These are phyloP conservation scores for Thelonectria discophora DNA, from an alignment of 2,329 filamentous ascomycete genomes.

Conservation along the genomic window DNA sequence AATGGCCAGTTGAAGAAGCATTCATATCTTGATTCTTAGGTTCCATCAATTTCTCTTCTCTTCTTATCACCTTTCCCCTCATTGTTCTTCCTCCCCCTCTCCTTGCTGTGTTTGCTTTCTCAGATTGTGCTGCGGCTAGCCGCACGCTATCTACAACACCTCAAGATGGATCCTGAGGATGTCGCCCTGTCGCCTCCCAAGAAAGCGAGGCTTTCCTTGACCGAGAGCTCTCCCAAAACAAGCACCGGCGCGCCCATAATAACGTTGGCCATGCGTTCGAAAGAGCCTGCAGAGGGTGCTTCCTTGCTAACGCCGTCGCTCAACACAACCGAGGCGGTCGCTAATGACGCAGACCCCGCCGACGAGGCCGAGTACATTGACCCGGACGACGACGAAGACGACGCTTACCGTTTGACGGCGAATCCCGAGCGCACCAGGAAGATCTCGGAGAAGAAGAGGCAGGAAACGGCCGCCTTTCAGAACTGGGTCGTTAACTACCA, in stretches of 20 bases:
- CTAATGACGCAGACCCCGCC: background rate
- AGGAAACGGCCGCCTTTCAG: conserved; percentile 61
- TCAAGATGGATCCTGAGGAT: background rate
- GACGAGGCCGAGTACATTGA: conserved; percentile 27
- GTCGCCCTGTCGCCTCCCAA: background rate
- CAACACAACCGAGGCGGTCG: background rate
- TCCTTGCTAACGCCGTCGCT: background rate
- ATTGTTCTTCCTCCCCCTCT: background rate
- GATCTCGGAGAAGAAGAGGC: conserved; percentile 58
- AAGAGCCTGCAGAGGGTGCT: background rate
- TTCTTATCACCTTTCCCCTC: background rate
- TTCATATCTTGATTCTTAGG: background rate
- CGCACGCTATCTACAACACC: background rate
- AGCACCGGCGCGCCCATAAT: background rate
- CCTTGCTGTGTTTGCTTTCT: background rate
- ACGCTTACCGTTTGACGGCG: conserved; percentile 41
- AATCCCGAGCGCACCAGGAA: conserved; percentile 48
- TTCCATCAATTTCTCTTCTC: background rate
- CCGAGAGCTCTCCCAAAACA: background rate
- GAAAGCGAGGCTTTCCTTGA: background rate
- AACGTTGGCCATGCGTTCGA: background rate
- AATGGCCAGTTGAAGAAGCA: background rate
- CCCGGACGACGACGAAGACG: conserved; percentile 37
- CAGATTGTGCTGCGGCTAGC: background rate
- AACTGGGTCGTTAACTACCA: conserved; percentile 51